Evolutionary conservation across 2,329 filamentous ascomycete genomes (phyloP).

Genomic region (Phialocephala subalpina): DNA sequence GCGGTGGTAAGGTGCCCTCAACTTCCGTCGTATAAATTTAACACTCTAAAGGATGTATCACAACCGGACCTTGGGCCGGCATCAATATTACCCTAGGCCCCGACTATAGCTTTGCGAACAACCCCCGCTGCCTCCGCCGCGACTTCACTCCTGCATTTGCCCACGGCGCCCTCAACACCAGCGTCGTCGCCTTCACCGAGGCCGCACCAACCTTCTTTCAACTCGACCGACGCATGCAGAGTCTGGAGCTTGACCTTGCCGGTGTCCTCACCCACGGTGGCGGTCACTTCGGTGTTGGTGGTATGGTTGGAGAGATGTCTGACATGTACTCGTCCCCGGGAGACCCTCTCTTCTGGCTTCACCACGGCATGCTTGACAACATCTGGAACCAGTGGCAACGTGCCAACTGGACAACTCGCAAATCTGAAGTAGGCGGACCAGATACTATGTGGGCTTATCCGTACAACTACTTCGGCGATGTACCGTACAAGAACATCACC

Average conservation of each 20-base stretch:
- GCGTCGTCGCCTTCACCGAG: conserved; percentile 25
- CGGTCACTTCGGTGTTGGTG: conserved; percentile 20
- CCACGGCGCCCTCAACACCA: conserved; percentile 8
- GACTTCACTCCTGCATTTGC: conserved; percentile 15
- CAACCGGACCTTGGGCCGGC: conserved; percentile 13
- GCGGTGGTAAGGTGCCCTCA: conserved; percentile 9
- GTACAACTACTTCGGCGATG: conserved; percentile 21
- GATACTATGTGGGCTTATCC: conserved; percentile 22
- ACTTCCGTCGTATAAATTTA: not conserved
- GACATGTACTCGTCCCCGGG: conserved; percentile 25
- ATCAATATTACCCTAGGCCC: conserved; percentile 8
- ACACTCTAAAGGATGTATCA: conserved; percentile 11
- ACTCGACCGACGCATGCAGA: conserved; percentile 17
- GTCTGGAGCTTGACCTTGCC: conserved; percentile 1
- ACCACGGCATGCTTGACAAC: conserved; percentile 38
- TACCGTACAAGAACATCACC: conserved; percentile 22
- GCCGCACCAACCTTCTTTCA: conserved; percentile 25
- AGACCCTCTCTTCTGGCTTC: conserved; percentile 40
- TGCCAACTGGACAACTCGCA: conserved; percentile 18
- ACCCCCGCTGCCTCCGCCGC: conserved; percentile 18
- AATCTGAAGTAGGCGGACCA: conserved; percentile 17
- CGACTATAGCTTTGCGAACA: conserved; percentile 16
- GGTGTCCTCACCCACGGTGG: conserved; percentile 16
- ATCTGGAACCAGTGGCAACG: conserved; percentile 38
- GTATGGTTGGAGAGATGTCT: conserved; percentile 25